Conservation (phyloP, 106 monocot species). For the Cymbidium sinense region DNA sequence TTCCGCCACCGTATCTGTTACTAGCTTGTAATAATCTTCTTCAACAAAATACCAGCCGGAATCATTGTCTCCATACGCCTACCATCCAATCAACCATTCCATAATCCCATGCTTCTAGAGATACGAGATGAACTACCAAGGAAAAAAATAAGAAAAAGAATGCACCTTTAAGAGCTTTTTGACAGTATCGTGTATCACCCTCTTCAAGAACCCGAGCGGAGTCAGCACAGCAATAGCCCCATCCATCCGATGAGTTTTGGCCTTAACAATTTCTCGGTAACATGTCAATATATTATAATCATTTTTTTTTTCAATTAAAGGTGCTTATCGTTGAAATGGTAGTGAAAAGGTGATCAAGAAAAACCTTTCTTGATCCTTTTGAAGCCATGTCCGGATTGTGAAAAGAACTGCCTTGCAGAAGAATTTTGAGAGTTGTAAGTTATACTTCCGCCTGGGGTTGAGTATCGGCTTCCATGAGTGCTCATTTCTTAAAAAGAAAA, state of each 20-base stretch:
- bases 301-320: too few relatives aligned
- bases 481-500: too few relatives aligned
- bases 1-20: background rate
- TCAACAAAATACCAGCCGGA: conserved; percentile 8
- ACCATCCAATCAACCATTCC: background rate
- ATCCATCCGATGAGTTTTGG: background rate
- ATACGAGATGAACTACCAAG: background rate
- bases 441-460: too few relatives aligned
- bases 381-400: background rate
- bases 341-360: background rate
- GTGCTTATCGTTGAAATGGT: background rate
- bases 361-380: background rate
- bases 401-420: background rate
- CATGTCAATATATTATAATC: background rate
- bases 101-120: background rate
- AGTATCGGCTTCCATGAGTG: too few relatives aligned
- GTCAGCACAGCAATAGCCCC: conserved; percentile 1
- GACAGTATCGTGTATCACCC: background rate
- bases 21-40: conserved; percentile 8
- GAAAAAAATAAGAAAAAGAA: too few relatives aligned
- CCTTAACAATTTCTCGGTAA: background rate
- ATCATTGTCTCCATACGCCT: conserved; percentile 6
- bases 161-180: background rate
- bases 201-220: background rate
- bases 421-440: too few relatives aligned